Evolutionary conservation across 1,139 yeast genomes (phyloP).

Genomic region (Debaryomyces udenii): DNA sequence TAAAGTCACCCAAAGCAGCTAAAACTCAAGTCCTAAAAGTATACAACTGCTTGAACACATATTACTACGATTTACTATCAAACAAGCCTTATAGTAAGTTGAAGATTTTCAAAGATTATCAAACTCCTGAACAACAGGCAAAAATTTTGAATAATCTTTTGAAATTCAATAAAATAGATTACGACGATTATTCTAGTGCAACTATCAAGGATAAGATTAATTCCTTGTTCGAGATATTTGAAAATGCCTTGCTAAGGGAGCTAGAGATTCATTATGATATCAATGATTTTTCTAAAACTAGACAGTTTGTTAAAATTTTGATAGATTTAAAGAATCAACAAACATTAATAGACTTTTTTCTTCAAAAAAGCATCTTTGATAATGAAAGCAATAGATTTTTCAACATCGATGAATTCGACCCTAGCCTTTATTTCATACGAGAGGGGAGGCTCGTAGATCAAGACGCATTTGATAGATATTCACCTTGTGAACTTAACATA

Average conservation of each 20-base stretch:
- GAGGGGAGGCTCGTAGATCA: background rate
- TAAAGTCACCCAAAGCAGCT: constrained; percentile 45
- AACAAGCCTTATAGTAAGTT: constrained; percentile 52
- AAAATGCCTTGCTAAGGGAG: constrained; percentile 71
- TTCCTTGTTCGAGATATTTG: constrained; percentile 70
- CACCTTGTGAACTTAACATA: constrained; percentile 18
- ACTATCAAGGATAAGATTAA: constrained; percentile 50
- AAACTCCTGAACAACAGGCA: constrained; percentile 54
- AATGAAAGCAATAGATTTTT: constrained; percentile 37
- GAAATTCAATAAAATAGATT: constrained; percentile 42
- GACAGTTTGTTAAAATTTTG: constrained; percentile 39
- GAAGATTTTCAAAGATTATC: constrained; percentile 48
- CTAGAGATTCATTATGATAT: constrained; percentile 63
- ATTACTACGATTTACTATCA: constrained; percentile 50
- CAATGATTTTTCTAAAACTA: constrained; percentile 46
- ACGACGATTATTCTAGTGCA: constrained; percentile 34
- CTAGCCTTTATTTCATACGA: constrained; percentile 23
- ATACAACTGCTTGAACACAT: constrained; percentile 44
- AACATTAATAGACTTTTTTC: constrained; percentile 48
- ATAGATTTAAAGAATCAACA: constrained; percentile 44
- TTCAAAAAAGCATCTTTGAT: constrained; percentile 49
- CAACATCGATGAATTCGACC: constrained; percentile 30
- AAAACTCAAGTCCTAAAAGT: constrained; percentile 46
- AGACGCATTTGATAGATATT: constrained; percentile 13
- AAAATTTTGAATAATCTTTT: constrained; percentile 43